Evolutionary conservation across 176 grass and related monocot genomes (phyloP).

Genomic region (Sorghum bicolor): Sorghum_bicolor_NCBIv3 NC_012879.2:15583001-15583500

Average conservation of each 20-base stretch:
- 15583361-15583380: neutral
- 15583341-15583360: neutral
- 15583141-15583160: neutral
- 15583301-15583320: neutral
- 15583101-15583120: neutral
- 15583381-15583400: neutral
- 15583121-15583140: neutral
- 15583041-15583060: conserved; percentile 91
- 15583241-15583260: neutral
- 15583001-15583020: conserved; percentile 89
- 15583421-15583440: neutral
- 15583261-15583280: neutral
- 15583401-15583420: neutral
- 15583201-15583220: neutral
- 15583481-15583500: neutral
- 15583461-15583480: neutral
- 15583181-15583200: neutral
- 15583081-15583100: neutral
- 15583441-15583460: neutral
- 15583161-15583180: neutral
- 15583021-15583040: conserved; percentile 81
- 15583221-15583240: neutral
- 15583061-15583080: conserved; percentile 38
- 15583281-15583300: neutral
- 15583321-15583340: neutral